Conservation (phyloP, 2,329 filamentous ascomycete genomes). For the Scortechinia acanthostroma region DNA sequence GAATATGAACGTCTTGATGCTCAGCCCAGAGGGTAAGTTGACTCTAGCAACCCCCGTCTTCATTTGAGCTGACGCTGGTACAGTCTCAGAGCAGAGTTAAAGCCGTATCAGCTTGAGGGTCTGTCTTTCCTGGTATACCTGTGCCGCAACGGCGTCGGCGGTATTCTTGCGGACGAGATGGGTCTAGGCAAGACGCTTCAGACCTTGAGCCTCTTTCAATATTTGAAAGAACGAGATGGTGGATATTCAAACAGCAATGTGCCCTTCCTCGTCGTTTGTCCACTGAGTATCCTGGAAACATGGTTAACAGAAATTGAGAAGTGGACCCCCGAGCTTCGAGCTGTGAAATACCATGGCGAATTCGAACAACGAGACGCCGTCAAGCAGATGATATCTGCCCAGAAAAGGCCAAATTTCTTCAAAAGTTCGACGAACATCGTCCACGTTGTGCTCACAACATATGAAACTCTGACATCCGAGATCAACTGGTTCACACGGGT, state of each 20-base stretch:
- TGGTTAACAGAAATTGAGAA: neutral
- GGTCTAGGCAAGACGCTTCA: slow-evolving; percentile 18
- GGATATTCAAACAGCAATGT: too few species aligned
- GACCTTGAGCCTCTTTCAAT: slow-evolving; percentile 2
- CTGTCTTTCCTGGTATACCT: slow-evolving; percentile 4
- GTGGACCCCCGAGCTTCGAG: neutral
- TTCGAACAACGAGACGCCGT: neutral
- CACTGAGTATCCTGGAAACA: neutral
- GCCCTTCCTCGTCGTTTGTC: neutral
- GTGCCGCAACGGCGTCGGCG: slow-evolving; percentile 12
- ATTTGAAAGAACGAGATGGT: neutral
- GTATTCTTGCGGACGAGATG: slow-evolving; percentile 18
- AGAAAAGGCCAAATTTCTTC: too few species aligned
- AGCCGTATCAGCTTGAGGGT: neutral
- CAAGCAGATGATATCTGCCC: too few species aligned
- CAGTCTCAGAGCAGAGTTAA: neutral
- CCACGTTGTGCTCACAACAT: neutral
- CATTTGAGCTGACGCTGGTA: too few species aligned
- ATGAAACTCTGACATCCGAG: neutral
- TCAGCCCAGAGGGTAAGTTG: too few species aligned
- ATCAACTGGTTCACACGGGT: neutral
- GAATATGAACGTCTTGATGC: too few species aligned
- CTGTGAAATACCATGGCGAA: neutral
- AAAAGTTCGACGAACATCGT: too few species aligned
- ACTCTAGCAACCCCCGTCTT: too few species aligned